These are phyloP conservation scores for Cryptosporidium canis DNA, from an alignment of 169 alveolate species.

Conservation along the genomic window DNA sequence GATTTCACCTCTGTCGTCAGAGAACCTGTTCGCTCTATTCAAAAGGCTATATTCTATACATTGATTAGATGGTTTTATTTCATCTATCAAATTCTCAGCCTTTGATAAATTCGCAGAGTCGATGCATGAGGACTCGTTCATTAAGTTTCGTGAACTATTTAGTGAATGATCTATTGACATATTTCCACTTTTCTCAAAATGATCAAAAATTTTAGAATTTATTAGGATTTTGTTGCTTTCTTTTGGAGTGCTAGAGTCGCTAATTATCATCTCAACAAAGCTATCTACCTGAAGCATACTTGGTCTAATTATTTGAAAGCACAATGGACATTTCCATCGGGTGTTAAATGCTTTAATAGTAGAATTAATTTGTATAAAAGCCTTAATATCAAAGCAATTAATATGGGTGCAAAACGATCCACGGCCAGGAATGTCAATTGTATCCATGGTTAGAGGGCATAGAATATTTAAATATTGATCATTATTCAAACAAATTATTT, in stretches of 20 bases:
- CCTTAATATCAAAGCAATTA: slow-evolving; percentile 90
- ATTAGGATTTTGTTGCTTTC: slow-evolving; percentile 44
- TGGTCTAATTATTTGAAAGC: slow-evolving; percentile 87
- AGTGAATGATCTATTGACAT: not conserved
- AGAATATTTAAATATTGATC: slow-evolving; percentile 34
- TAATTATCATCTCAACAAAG: slow-evolving; percentile 80
- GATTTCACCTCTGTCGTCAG: not conserved
- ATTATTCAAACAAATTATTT: slow-evolving; percentile 50
- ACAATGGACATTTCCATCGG: slow-evolving; percentile 93
- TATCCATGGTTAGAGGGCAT: slow-evolving; percentile 75
- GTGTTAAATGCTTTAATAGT: slow-evolving; percentile 90
- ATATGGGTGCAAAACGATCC: slow-evolving; percentile 89
- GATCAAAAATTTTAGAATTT: not conserved
- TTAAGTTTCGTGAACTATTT: not conserved
- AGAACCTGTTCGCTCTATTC: not conserved
- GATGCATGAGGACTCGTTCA: not conserved
- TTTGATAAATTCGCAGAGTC: not conserved
- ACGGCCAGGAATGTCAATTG: slow-evolving; percentile 88
- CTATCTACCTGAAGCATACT: slow-evolving; percentile 85
- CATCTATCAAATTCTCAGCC: not conserved
- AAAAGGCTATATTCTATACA: not conserved
- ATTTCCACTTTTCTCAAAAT: not conserved
- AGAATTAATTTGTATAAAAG: slow-evolving; percentile 86
- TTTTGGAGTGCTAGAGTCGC: slow-evolving; percentile 55
- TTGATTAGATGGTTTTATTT: not conserved